These are phyloP conservation scores for Bathelium albidoporum DNA, from an alignment of 495 filamentous ascomycete genomes.

Conservation along the genomic window DNA sequence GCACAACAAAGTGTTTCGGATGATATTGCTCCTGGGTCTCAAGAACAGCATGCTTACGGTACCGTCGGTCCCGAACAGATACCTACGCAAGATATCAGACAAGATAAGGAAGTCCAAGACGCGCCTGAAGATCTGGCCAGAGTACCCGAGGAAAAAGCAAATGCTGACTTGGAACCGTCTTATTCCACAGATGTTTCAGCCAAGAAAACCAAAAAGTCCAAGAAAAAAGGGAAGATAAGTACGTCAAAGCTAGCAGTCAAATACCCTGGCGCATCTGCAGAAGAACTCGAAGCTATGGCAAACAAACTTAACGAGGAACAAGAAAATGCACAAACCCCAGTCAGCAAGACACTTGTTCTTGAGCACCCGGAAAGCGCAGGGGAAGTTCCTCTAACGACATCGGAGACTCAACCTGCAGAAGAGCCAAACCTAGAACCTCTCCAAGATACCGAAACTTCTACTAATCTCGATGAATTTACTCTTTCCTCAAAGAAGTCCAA, in stretches of 20 bases:
- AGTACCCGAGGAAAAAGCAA: background rate
- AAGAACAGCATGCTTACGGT: background rate
- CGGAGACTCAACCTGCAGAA: background rate
- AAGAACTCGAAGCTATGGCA: conserved; percentile 3
- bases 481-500: conserved; percentile 24
- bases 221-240: conserved; percentile 8
- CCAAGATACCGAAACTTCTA: conserved; percentile 20
- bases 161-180: conserved; percentile 2
- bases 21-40: background rate
- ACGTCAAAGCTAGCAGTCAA: background rate
- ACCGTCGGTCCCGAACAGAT: background rate
- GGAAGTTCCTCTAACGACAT: background rate
- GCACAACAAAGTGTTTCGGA: background rate
- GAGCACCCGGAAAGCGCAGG: background rate
- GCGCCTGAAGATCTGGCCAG: background rate
- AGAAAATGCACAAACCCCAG: background rate
- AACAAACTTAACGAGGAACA: conserved; percentile 13
- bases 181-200: background rate
- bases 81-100: background rate
- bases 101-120: too few species aligned
- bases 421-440: conserved; percentile 1
- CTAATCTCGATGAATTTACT: conserved; percentile 18
- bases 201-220: conserved; percentile 9
- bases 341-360: background rate
- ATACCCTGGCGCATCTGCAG: background rate